A percentile compares a stretch with the other conserved stretches of the same genome.
Evolutionary conservation across 176 grass and related monocot genomes (phyloP).

Genomic region (Musa acuminata): DNA sequence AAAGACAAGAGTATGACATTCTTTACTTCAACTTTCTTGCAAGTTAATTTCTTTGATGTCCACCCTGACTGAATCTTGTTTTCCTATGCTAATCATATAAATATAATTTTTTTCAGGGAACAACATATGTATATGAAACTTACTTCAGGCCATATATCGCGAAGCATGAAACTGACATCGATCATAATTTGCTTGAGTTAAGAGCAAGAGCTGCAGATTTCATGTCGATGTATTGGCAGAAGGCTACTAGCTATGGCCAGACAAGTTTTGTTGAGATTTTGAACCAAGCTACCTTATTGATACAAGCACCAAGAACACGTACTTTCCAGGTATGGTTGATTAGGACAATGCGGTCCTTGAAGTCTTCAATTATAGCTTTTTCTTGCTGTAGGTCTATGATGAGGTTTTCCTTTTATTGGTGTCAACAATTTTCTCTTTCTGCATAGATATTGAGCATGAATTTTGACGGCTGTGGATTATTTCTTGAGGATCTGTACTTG

Average conservation of each 20-base stretch:
- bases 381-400: neutral
- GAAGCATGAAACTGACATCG: conserved; percentile 56
- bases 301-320: conserved; percentile 17
- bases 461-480: too few species aligned
- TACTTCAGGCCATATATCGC: conserved; percentile 37
- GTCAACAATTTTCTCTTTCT: neutral
- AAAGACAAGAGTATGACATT: conserved; percentile 33
- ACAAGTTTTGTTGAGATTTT: conserved; percentile 18
- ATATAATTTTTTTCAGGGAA: conserved; percentile 28
- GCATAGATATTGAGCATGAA: too few species aligned
- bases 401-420: neutral
- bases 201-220: conserved; percentile 32
- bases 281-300: conserved; percentile 22
- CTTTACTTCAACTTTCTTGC: conserved; percentile 2
- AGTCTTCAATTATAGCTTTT: neutral
- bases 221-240: conserved; percentile 26
- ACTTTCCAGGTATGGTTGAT: conserved; percentile 13
- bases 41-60: neutral
- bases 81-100: neutral
- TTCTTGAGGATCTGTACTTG: too few species aligned
- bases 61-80: neutral
- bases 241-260: conserved; percentile 22
- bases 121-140: conserved; percentile 38
- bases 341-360: neutral
- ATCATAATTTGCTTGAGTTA: conserved; percentile 37